These are phyloP conservation scores for Malassezia furfur DNA, from an alignment of 1,284 basidiomycete species.

Conservation along the genomic window DNA sequence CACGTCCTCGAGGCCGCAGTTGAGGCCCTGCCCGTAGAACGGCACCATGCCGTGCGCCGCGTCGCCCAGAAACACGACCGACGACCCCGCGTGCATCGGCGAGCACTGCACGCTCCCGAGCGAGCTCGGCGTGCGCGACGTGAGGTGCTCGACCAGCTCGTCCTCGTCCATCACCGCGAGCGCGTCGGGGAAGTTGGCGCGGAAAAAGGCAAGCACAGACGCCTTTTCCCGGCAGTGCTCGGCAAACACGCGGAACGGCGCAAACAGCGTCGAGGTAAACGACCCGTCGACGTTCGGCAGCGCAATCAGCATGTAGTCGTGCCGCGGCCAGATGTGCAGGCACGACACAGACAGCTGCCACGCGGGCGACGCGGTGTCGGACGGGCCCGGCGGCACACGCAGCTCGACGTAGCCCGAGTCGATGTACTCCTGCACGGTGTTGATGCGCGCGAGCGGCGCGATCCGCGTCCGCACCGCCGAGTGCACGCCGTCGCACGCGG, in stretches of 20 bases:
- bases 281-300: slow-evolving; percentile 61
- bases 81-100: slow-evolving; percentile 81
- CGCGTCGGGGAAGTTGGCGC: slow-evolving; percentile 74
- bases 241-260: slow-evolving; percentile 69
- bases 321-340: slow-evolving; percentile 96
- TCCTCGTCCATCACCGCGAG: slow-evolving; percentile 71
- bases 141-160: slow-evolving; percentile 65
- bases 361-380: neutral
- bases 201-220: slow-evolving; percentile 64
- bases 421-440: slow-evolving; percentile 88
- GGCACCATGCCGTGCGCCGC: slow-evolving; percentile 95
- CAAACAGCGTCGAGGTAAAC: slow-evolving; percentile 70
- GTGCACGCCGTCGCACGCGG: slow-evolving; percentile 32
- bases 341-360: slow-evolving; percentile 87
- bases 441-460: slow-evolving; percentile 53
- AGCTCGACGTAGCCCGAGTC: slow-evolving; percentile 92
- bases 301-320: slow-evolving; percentile 97
- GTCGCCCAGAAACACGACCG: slow-evolving; percentile 81
- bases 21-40: slow-evolving; percentile 92
- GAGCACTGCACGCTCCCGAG: slow-evolving; percentile 81
- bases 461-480: slow-evolving; percentile 51
- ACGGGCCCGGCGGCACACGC: slow-evolving; percentile 62
- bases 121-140: slow-evolving; percentile 71
- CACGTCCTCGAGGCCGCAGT: slow-evolving; percentile 95
- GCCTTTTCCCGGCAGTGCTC: slow-evolving; percentile 16